A percentile compares a stretch with the other conserved stretches of the same genome.
Evolutionary conservation across 176 grass and related monocot species (phyloP).

Genomic region (Rhynchospora breviuscula): DNA sequence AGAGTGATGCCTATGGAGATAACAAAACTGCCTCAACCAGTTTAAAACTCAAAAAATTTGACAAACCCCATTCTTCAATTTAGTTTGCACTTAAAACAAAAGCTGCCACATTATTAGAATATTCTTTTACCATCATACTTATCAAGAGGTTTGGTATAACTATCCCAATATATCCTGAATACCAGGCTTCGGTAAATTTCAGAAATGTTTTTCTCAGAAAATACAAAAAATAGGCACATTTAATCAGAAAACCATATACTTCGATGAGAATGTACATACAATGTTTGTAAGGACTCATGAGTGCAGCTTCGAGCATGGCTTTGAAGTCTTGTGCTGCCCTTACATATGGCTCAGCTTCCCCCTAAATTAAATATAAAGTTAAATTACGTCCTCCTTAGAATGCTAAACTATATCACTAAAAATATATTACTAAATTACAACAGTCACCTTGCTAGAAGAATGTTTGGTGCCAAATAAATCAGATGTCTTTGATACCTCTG

Average conservation of each 20-base stretch:
- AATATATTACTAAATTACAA: conserved; percentile 3
- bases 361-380: conserved; percentile 33
- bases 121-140: not conserved
- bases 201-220: not conserved
- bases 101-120: not conserved
- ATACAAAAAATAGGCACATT: not conserved
- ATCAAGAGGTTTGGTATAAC: not conserved
- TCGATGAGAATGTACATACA: conserved; percentile 36
- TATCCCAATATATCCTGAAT: not conserved
- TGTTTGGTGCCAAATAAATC: conserved; percentile 41
- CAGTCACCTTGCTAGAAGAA: conserved; percentile 37
- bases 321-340: conserved; percentile 62
- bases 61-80: not conserved
- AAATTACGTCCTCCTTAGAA: conserved; percentile 14
- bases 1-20: not conserved
- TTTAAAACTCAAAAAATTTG: not conserved
- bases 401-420: not conserved
- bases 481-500: conserved; percentile 26
- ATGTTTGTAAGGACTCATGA: conserved; percentile 71
- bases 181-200: not conserved
- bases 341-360: conserved; percentile 34
- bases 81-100: not conserved
- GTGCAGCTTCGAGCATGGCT: conserved; percentile 77
- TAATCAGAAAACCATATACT: not conserved
- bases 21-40: not conserved